Evolutionary conservation across 768 basidiomycete genomes (phyloP).

Genomic region (Mycena leptocephala): DNA sequence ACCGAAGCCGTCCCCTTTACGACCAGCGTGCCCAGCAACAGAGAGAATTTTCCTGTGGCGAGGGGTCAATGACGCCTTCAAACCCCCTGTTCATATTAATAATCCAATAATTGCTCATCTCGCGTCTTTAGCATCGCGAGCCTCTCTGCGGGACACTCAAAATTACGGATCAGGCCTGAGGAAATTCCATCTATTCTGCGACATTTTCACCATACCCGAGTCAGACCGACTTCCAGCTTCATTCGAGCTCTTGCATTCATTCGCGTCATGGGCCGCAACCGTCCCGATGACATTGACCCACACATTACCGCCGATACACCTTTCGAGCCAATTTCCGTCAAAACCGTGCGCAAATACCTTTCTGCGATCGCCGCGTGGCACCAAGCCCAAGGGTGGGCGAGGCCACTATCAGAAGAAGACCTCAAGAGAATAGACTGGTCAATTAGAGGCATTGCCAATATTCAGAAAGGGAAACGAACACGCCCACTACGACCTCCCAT

Average conservation of each 20-base stretch:
- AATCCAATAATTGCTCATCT: slow-evolving; percentile 39
- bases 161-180: slow-evolving; percentile 40
- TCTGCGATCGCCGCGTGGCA: slow-evolving; percentile 57
- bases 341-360: slow-evolving; percentile 50
- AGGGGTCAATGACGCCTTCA: slow-evolving; percentile 47
- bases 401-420: slow-evolving; percentile 45
- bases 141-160: slow-evolving; percentile 38
- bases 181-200: slow-evolving; percentile 48
- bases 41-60: slow-evolving; percentile 49
- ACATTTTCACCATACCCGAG: slow-evolving; percentile 51
- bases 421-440: slow-evolving; percentile 44
- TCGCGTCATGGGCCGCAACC: slow-evolving; percentile 52
- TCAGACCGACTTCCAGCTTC: slow-evolving; percentile 42
- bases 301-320: slow-evolving; percentile 14
- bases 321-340: slow-evolving; percentile 50
- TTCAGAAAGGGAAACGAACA: slow-evolving; percentile 30
- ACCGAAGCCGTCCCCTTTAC: slow-evolving; percentile 38
- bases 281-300: slow-evolving; percentile 38
- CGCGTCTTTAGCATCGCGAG: slow-evolving; percentile 32
- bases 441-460: slow-evolving; percentile 46
- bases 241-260: slow-evolving; percentile 50
- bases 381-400: slow-evolving; percentile 55
- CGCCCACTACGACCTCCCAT: slow-evolving; percentile 50
- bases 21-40: slow-evolving; percentile 40
- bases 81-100: slow-evolving; percentile 36